phyloP scores from a whole-genome alignment of 2,329 filamentous ascomycete genomes.

The Ceratocystis albifundus region DNA sequence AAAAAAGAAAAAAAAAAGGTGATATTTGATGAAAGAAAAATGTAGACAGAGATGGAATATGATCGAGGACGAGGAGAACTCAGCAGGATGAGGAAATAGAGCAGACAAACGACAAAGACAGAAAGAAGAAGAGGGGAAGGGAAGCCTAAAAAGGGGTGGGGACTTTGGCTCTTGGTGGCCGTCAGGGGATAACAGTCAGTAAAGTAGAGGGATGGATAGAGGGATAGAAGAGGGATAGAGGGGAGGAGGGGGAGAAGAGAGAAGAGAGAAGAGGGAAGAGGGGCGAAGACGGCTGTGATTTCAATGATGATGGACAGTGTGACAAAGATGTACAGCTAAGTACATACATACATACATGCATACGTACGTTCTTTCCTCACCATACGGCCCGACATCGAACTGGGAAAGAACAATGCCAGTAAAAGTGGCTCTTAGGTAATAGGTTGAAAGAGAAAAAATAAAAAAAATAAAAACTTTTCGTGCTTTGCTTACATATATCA shows the following conservation, averaged over 20 bases:
- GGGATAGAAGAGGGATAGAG: too few relatives aligned
- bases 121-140: background rate
- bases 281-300: too few relatives aligned
- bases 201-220: background rate
- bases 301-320: too few relatives aligned
- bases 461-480: background rate
- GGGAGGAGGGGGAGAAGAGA: too few relatives aligned
- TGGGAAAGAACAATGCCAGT: too few relatives aligned
- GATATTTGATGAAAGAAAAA: background rate
- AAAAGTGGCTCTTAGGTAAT: background rate
- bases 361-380: too few relatives aligned
- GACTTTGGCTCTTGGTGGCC: background rate
- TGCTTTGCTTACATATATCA: too few relatives aligned
- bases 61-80: background rate
- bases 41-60: background rate
- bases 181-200: background rate
- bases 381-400: too few relatives aligned
- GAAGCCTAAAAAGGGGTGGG: conserved; percentile 3
- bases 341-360: too few relatives aligned
- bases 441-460: too few relatives aligned
- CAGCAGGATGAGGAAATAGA: background rate
- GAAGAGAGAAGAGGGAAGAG: too few relatives aligned
- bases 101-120: background rate
- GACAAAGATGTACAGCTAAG: too few relatives aligned
- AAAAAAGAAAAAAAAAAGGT: background rate